Conservation (phyloP, 2,329 filamentous ascomycete species). For the Penicillium sp. region DNA sequence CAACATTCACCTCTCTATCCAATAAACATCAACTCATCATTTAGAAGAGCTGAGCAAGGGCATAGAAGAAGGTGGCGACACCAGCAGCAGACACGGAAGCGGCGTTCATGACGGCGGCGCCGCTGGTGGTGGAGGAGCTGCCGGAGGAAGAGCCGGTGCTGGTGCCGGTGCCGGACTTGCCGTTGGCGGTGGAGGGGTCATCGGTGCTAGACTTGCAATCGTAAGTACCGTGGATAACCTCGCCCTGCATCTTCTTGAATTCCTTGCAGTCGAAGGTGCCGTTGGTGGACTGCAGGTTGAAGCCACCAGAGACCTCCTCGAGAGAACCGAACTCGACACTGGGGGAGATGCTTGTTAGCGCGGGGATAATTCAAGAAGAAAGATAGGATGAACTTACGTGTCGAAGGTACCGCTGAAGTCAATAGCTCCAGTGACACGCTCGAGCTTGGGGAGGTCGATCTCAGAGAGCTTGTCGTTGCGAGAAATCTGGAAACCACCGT, state of each 20-base stretch:
- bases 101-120: slow-evolving; percentile 40
- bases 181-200: slow-evolving; percentile 43
- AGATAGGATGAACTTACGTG: slow-evolving; percentile 63
- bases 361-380: neutral
- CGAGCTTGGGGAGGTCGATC: slow-evolving; percentile 70
- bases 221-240: slow-evolving; percentile 54
- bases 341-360: slow-evolving; percentile 16
- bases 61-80: slow-evolving; percentile 49
- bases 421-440: slow-evolving; percentile 76
- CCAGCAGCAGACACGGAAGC: slow-evolving; percentile 46
- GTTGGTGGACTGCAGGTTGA: slow-evolving; percentile 68
- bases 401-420: slow-evolving; percentile 84
- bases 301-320: slow-evolving; percentile 70
- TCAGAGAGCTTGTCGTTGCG: slow-evolving; percentile 79
- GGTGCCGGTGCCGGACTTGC: slow-evolving; percentile 36
- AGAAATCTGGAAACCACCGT: slow-evolving; percentile 80
- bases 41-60: slow-evolving; percentile 54
- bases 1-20: slow-evolving; percentile 36
- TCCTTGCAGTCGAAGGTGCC: slow-evolving; percentile 63
- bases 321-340: slow-evolving; percentile 74
- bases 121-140: slow-evolving; percentile 40
- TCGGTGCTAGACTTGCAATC: slow-evolving; percentile 45
- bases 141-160: slow-evolving; percentile 30
- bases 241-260: slow-evolving; percentile 52
- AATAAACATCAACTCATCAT: slow-evolving; percentile 31